These are phyloP conservation scores for Scheffersomyces ergatensis DNA, from an alignment of 805 yeast species.

Conservation along the genomic window DNA sequence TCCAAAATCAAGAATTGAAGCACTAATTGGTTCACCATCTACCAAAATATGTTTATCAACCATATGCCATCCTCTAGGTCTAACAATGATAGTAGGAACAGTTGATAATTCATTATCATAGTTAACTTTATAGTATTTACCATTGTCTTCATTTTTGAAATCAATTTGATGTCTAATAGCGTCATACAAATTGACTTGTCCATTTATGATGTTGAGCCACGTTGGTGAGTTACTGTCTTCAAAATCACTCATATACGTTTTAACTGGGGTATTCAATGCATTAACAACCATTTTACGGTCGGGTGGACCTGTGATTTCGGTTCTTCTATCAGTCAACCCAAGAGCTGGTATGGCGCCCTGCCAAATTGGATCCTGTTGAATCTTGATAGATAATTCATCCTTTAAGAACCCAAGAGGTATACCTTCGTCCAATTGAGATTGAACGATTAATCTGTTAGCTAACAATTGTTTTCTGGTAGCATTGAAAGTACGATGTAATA, in stretches of 20 bases:
- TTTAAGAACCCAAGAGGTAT: conserved; percentile 9
- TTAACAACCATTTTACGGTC: conserved; percentile 20
- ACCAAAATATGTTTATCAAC: conserved; percentile 16
- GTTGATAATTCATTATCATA: conserved; percentile 6
- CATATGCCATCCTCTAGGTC: conserved; percentile 24
- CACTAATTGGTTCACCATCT: conserved; percentile 18
- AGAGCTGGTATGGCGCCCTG: conserved; percentile 15
- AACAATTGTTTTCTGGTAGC: conserved; percentile 11
- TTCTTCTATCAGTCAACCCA: conserved; percentile 16
- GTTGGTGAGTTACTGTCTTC: conserved; percentile 18
- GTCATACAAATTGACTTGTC: conserved; percentile 20
- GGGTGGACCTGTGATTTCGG: conserved; percentile 22
- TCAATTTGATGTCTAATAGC: conserved; percentile 17
- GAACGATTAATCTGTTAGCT: conserved; percentile 13
- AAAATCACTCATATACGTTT: conserved; percentile 20
- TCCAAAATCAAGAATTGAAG: conserved; percentile 18
- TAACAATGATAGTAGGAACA: conserved; percentile 15
- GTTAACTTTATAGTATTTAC: conserved; percentile 37
- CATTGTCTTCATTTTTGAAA: conserved; percentile 15
- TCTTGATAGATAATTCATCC: conserved; percentile 8
- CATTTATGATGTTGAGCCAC: conserved; percentile 15
- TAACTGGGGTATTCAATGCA: conserved; percentile 18
- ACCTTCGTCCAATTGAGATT: conserved; percentile 12
- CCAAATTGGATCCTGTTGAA: conserved; percentile 14
- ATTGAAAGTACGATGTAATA: conserved; percentile 17